phyloP scores from a whole-genome alignment of 441 rosid species.

The Pelargonium myrrhifolium region DNA sequence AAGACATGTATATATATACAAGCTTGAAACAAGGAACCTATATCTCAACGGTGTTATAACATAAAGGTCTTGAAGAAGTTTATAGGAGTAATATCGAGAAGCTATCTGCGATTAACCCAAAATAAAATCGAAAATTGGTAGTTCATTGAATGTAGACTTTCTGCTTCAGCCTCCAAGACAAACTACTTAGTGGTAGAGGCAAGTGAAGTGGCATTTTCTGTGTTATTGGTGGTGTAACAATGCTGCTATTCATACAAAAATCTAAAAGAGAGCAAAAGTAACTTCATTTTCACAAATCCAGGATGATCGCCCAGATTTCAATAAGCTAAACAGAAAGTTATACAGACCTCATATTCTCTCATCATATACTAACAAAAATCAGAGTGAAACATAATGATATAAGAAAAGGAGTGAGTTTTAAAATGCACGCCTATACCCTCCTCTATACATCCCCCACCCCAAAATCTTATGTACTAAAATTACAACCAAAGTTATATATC shows the following conservation, averaged over 20 bases:
- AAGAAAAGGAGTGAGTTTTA: not conserved
- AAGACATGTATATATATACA: too few species aligned
- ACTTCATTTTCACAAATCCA: constrained; percentile 15
- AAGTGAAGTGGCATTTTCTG: not conserved
- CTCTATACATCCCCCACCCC: constrained; percentile 35
- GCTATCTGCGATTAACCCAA: too few species aligned
- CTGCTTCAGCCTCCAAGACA: too few species aligned
- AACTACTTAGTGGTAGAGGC: too few species aligned
- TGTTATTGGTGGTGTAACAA: not conserved
- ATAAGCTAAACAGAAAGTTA: constrained; percentile 14
- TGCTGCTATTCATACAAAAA: not conserved
- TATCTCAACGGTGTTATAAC: too few species aligned
- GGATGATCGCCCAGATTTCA: not conserved
- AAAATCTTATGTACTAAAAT: constrained; percentile 33
- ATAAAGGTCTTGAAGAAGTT: too few species aligned
- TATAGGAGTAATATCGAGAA: too few species aligned
- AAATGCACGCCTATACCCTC: constrained; percentile 29
- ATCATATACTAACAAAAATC: constrained; percentile 10
- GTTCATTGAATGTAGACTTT: too few species aligned
- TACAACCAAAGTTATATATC: constrained; percentile 24
- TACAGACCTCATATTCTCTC: constrained; percentile 20
- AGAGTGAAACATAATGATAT: not conserved
- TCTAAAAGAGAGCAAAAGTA: not conserved
- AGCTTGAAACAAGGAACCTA: too few species aligned
- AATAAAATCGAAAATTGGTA: too few species aligned